A percentile compares a stretch with the other conserved stretches of the same genome.
Conservation (phyloP, 306 rosid genomes). For the Cucurbita pepo region DNA sequence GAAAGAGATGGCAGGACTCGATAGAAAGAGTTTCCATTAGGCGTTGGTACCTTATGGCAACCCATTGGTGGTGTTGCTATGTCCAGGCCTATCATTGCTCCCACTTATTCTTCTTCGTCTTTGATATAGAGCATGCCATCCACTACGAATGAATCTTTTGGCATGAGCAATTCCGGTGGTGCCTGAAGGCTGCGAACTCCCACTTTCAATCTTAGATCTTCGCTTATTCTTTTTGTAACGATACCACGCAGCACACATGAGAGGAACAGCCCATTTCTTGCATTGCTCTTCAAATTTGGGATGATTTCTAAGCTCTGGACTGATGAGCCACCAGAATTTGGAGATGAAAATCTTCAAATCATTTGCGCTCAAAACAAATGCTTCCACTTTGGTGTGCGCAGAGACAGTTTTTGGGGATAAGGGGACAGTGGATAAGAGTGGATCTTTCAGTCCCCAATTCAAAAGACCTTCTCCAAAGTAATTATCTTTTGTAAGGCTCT, state of each 20-base stretch:
- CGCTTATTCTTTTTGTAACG: not conserved
- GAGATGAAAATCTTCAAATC: not conserved
- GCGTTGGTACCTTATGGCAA: not conserved
- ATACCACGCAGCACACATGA: not conserved
- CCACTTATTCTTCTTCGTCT: not conserved
- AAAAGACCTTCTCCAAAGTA: slow-evolving; percentile 11
- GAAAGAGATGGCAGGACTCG: no score
- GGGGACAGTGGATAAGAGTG: not conserved
- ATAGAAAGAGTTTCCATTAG: no score
- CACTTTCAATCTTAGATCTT: not conserved
- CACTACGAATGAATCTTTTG: not conserved
- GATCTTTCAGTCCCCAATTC: not conserved
- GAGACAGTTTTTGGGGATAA: not conserved
- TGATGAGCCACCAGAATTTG: slow-evolving; percentile 8
- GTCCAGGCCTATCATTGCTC: not conserved
- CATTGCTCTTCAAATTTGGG: not conserved
- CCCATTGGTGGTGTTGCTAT: not conserved
- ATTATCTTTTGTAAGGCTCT: not conserved
- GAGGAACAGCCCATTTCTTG: not conserved
- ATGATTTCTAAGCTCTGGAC: not conserved
- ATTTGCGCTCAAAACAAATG: slow-evolving; percentile 6
- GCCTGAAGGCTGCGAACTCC: not conserved
- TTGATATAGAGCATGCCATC: not conserved
- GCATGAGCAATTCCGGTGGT: not conserved
- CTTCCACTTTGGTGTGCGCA: slow-evolving; percentile 6